Evolutionary conservation across 805 yeast genomes (phyloP).

Genomic region (Nakazawaea molendinolei): DNA sequence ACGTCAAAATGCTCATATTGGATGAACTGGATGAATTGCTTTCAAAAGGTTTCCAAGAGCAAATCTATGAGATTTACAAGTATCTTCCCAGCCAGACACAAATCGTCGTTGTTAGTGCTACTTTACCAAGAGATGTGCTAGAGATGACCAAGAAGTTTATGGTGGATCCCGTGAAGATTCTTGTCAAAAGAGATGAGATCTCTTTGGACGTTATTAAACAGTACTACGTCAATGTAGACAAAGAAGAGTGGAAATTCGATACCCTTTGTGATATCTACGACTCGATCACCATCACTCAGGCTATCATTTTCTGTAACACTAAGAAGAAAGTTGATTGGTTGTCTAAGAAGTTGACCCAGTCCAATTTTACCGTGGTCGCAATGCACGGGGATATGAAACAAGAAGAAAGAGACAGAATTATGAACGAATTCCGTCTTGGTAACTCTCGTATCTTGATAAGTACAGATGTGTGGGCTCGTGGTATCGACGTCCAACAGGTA

Average conservation of each 20-base stretch:
- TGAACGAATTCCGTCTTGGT: constrained; percentile 95
- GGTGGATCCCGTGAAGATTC: constrained; percentile 89
- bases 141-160: constrained; percentile 88
- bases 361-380: constrained; percentile 85
- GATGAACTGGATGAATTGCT: constrained; percentile 99
- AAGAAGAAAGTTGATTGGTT: constrained; percentile 90
- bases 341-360: constrained; percentile 62
- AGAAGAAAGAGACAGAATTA: constrained; percentile 86
- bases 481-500: constrained; percentile 97
- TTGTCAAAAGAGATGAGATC: constrained; percentile 93
- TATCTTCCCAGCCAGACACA: constrained; percentile 85
- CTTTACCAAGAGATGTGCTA: constrained; percentile 88
- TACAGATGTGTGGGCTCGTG: constrained; percentile 95
- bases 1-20: constrained; percentile 87
- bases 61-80: constrained; percentile 88
- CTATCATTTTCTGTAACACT: constrained; percentile 96
- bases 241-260: constrained; percentile 93
- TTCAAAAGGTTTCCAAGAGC: constrained; percentile 89
- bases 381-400: constrained; percentile 97
- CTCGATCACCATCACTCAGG: constrained; percentile 92
- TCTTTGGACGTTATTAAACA: constrained; percentile 95
- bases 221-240: constrained; percentile 82
- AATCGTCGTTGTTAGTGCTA: constrained; percentile 92
- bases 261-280: constrained; percentile 93
- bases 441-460: constrained; percentile 88